A percentile compares a stretch with the other conserved stretches of the same genome.
These are phyloP conservation scores for Dissophora globulifera DNA, from an alignment of 192 early-diverging fungal genomes.

Conservation along the genomic window DNA sequence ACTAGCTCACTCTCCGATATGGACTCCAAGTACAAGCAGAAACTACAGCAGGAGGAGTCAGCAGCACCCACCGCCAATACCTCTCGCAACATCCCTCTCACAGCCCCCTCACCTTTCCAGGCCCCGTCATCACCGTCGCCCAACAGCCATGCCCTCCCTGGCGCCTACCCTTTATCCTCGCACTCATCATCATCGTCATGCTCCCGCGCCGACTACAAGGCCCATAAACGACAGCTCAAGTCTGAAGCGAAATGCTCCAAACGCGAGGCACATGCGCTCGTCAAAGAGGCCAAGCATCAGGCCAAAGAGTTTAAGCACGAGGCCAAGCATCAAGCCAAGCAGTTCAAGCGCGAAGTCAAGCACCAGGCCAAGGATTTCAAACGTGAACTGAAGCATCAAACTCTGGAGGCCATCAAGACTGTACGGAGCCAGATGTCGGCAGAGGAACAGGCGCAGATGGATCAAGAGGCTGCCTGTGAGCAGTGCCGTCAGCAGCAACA, in stretches of 20 bases:
- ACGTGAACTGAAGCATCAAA: neutral
- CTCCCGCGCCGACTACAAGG: slow-evolving; percentile 8
- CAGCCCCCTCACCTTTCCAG: neutral
- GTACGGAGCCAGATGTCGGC: too few relatives aligned
- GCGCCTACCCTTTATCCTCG: neutral
- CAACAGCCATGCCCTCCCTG: too few relatives aligned
- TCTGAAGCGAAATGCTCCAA: neutral
- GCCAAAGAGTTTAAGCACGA: slow-evolving; percentile 8
- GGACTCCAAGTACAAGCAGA: neutral
- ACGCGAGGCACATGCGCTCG: neutral
- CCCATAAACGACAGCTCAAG: slow-evolving; percentile 9
- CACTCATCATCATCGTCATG: neutral
- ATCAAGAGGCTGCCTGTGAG: too few relatives aligned
- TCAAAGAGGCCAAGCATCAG: slow-evolving; percentile 17
- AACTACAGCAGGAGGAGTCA: neutral
- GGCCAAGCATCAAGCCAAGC: slow-evolving; percentile 10
- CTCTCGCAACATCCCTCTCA: neutral
- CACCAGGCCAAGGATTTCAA: slow-evolving; percentile 3
- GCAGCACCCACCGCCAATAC: too few relatives aligned
- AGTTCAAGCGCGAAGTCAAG: slow-evolving; percentile 7
- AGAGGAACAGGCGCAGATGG: too few relatives aligned
- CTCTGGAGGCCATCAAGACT: neutral
- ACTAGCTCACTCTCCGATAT: neutral
- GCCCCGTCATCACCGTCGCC: too few relatives aligned
- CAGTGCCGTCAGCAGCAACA: too few relatives aligned